Conservation (phyloP, 2,329 filamentous ascomycete genomes). For the Phialemonium atrogriseum region DNA sequence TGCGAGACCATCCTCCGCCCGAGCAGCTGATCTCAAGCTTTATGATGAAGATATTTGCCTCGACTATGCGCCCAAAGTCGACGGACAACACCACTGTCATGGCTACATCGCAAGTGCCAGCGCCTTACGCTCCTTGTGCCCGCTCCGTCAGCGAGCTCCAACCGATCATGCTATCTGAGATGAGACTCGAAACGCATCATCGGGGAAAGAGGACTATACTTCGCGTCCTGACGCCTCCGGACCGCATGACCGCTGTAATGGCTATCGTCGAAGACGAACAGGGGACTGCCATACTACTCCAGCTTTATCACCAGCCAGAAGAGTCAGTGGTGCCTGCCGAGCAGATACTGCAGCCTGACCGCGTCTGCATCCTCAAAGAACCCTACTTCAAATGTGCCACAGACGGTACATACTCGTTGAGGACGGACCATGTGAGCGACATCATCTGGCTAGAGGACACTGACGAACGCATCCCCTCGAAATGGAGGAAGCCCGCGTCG, state of each 20-base stretch:
- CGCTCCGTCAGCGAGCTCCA: background rate
- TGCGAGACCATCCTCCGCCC: background rate
- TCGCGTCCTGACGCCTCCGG: background rate
- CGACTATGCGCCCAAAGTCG: background rate
- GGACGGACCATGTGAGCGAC: slow-evolving; percentile 46
- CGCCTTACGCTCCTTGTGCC: background rate
- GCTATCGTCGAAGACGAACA: background rate
- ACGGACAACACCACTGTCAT: background rate
- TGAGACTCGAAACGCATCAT: slow-evolving; percentile 1
- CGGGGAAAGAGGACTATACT: background rate
- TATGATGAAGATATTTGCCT: background rate
- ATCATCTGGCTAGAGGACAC: slow-evolving; percentile 26
- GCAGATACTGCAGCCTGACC: background rate
- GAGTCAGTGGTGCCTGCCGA: background rate
- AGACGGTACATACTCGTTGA: slow-evolving; percentile 31
- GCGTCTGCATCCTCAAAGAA: slow-evolving; percentile 37
- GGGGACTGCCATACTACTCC: background rate
- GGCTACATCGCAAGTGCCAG: background rate
- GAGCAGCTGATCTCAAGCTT: background rate
- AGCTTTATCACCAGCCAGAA: background rate
- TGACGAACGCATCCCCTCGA: slow-evolving; percentile 29
- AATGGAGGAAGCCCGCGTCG: slow-evolving; percentile 19
- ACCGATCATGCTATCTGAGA: background rate
- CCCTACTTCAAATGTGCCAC: slow-evolving; percentile 37
- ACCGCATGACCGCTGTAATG: background rate